Percentiles rank a stretch among this genome's conserved stretches.
These are phyloP conservation scores for Russula emetica DNA, from an alignment of 768 basidiomycete genomes.

Conservation along the genomic window DNA sequence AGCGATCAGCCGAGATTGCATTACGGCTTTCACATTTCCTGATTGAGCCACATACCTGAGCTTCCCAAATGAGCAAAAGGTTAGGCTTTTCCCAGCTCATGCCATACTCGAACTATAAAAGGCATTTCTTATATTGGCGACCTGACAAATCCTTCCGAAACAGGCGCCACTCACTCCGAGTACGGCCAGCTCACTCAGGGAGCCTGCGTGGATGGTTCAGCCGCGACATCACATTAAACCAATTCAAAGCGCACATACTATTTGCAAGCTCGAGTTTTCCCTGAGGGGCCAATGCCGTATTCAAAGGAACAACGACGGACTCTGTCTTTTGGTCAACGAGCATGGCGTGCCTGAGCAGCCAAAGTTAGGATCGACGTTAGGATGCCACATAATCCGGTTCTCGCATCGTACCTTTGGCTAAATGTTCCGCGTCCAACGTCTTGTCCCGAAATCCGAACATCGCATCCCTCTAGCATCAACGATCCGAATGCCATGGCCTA, in stretches of 20 bases:
- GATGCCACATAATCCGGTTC: not conserved
- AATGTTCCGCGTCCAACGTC: constrained; percentile 91
- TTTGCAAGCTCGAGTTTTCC: constrained; percentile 81
- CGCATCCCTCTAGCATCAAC: constrained; percentile 73
- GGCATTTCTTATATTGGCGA: not conserved
- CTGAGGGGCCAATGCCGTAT: constrained; percentile 53
- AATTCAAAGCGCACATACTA: constrained; percentile 44
- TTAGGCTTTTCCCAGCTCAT: constrained; percentile 84
- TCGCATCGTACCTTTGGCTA: constrained; percentile 55
- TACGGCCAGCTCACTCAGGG: constrained; percentile 85
- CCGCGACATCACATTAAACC: not conserved
- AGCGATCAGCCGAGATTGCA: constrained; percentile 8
- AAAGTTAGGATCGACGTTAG: too few relatives aligned
- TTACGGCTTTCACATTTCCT: constrained; percentile 3
- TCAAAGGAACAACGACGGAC: constrained; percentile 74
- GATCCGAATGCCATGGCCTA: constrained; percentile 87
- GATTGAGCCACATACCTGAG: constrained; percentile 52
- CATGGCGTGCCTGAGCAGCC: constrained; percentile 71
- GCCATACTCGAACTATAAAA: constrained; percentile 77
- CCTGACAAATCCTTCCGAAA: not conserved
- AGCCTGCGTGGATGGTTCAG: constrained; percentile 45
- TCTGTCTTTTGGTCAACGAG: constrained; percentile 85
- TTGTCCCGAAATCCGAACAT: constrained; percentile 88
- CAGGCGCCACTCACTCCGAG: constrained; percentile 60
- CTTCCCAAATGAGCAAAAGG: constrained; percentile 86